Evolutionary conservation across 2,329 filamentous ascomycete genomes (phyloP), one percentile per base, ranked within the genome.

Genomic region (Pseudocercospora musae): DNA sequence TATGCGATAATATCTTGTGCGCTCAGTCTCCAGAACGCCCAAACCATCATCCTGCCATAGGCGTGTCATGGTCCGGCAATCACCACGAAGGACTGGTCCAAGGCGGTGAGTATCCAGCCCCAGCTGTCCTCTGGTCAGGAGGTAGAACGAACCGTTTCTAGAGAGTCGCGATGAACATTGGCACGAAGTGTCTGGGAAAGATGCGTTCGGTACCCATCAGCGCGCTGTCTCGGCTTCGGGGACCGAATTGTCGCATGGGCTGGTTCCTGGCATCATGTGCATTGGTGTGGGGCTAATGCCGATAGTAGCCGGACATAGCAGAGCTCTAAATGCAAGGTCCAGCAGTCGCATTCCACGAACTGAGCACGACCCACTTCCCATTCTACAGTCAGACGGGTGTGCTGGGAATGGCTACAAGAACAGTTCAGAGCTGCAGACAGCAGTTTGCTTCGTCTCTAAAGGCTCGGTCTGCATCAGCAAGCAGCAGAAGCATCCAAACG

Each of bases 1-100:
- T 74, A 78, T 97, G 74, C 83, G 87, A 77, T 96, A 67, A 60
- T 58, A 3, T 18, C 25, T n/a, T 33, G 10, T 4, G 31, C 31
- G 27, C 27, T 29, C 27, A 29, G 27, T 29, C 27, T 29, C 27
- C 27, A 29, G 27, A 29, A 29, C 27, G 8, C 8, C 27, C 27
- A 29, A 8, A 29, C 1, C 27, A 29, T 29, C 27, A 29, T 29
- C 27, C 27, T 29, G 27, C 1, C 27, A 29, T 29, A 29, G 4
- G 27, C 27, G 25, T 27, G 25, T 27, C 25, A 27, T 27, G 25
- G 7, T 31, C 29, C 29, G 29, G 5, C 29, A 31, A 31, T 11
- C 29, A 31, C 29, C 29, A 31, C 7, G 29, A 11, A 31, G 29
- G 29, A 37, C 33, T 4, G 33, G 33, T 3, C 33, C 33, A 13